Percentiles rank a stretch among this genome's conserved stretches.
Conservation (phyloP, 148 eudicot genomes). For the Rhododendron williamsianum region DNA sequence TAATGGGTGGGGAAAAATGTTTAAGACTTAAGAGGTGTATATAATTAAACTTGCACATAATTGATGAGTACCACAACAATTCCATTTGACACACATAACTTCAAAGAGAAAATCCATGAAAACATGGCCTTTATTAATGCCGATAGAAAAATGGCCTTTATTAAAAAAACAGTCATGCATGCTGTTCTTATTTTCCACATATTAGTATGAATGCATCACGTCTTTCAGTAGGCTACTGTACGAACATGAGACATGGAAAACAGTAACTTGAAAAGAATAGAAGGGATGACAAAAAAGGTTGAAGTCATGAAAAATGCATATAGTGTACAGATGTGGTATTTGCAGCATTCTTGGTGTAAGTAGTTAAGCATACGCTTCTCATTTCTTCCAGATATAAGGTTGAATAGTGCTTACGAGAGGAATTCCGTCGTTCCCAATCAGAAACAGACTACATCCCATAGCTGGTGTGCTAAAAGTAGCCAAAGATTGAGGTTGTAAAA, state of each 20-base stretch:
- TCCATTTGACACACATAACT: background rate
- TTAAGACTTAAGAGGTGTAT: background rate
- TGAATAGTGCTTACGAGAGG: conserved; percentile 56
- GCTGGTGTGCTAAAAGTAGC: conserved; percentile 95
- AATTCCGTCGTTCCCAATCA: conserved; percentile 65
- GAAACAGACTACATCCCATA: conserved; percentile 72
- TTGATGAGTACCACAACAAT: background rate
- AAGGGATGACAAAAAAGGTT: background rate
- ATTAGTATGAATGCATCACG: background rate
- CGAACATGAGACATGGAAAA: background rate
- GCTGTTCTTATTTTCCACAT: background rate
- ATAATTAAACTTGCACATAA: background rate
- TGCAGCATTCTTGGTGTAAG: background rate
- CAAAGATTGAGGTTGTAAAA: conserved; percentile 78
- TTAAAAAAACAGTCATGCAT: background rate
- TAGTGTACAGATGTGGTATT: background rate
- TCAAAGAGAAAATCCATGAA: background rate
- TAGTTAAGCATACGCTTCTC: too few relatives aligned
- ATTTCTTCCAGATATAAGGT: conserved; percentile 13
- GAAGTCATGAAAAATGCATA: background rate
- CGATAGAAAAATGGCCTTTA: too few relatives aligned
- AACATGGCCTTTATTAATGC: background rate
- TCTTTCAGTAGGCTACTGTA: background rate
- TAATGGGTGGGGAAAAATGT: background rate
- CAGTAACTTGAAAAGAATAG: background rate